Evolutionary conservation across 192 early-diverging fungal genomes (phyloP), one percentile per base, ranked within the genome.

Genomic region (Glomus cerebriforme): DNA sequence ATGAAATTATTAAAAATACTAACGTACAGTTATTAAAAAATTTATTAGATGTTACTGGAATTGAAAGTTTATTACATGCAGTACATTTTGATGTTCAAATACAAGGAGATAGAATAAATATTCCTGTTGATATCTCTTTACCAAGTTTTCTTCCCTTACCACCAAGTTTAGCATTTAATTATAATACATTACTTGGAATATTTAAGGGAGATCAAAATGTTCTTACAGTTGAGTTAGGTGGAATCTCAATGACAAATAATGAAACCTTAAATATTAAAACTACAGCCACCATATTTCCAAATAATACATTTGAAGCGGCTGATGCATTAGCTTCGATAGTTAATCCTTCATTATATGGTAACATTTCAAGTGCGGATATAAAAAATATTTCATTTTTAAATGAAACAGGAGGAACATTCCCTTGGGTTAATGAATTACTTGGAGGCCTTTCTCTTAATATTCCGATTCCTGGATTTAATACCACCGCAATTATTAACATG

Each of bases 161-260:
- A 13, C 62, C 62, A 63, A 63, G 62, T 2, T 63, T 63, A 7
- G 62, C 27, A 3, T 63, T 63, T 63, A 24, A 3, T 13, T 63
- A 63, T 63, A 63, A 24, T 63, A 63, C 24, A 27, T 63, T 26
- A 29, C 19, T 63, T 27, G 62, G 62, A 27, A 24, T 63, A 63
- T 63, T 63, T 29, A 63, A 63, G 9, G 27, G 27, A 27, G 62
- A 63, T 0, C 62, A 63, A 63, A 63, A 63, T 63, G 27, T 9
- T 27, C 62, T 63, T 10, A 29, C n/a, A 13, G 27, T 63, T 13
- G 4, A 0, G 27, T 26, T 63, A 12, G 24, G 27, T 63, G 62
- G 10, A 63, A 63, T 63, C 13, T 63, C 62, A 29, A 63, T 63
- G 62, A 63, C 62, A 26, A 63, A 63, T 63, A 19, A 27, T 63